phyloP scores from a whole-genome alignment of 2,329 filamentous ascomycete species.

The Cladophialophora bantiana region DNA sequence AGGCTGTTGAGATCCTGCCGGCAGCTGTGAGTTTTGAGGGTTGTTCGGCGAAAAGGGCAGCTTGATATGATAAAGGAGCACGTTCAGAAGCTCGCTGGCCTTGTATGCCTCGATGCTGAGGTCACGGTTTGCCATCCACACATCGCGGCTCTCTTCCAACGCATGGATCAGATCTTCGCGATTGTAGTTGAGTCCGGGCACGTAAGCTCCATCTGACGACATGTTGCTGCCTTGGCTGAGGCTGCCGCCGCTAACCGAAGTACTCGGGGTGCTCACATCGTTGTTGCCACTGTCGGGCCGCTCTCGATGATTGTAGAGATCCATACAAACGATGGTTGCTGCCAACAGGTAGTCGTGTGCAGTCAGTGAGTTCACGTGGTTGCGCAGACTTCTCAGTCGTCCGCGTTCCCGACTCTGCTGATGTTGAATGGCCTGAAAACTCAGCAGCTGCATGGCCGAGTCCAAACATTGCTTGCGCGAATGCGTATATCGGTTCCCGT shows the following conservation, averaged over 20 bases:
- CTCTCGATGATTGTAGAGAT: conserved; percentile 70
- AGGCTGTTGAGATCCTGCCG: conserved; percentile 13
- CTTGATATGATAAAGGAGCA: conserved; percentile 81
- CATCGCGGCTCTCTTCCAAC: conserved; percentile 74
- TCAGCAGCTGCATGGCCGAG: conserved; percentile 80
- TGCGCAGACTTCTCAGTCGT: conserved; percentile 74
- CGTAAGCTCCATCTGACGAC: conserved; percentile 33
- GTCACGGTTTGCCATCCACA: conserved; percentile 81
- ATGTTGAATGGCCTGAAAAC: conserved; percentile 77
- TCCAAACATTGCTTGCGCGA: conserved; percentile 86
- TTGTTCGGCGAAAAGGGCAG: conserved; percentile 34
- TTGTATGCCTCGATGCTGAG: conserved; percentile 90
- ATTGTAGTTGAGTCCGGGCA: conserved; percentile 35
- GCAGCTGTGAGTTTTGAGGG: conserved; percentile 35
- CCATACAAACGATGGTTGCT: conserved; percentile 82
- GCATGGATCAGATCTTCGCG: conserved; percentile 77
- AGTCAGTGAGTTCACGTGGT: conserved; percentile 79
- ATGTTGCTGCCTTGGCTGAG: conserved; percentile 36
- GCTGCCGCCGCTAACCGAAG: conserved; percentile 38
- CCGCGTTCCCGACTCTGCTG: conserved; percentile 75
- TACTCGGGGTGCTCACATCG: conserved; percentile 56
- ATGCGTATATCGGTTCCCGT: conserved; percentile 81
- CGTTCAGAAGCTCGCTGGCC: conserved; percentile 77
- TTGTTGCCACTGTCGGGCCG: conserved; percentile 51
- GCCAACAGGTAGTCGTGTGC: conserved; percentile 86